Evolutionary conservation across 1,284 basidiomycete species (phyloP).

Genomic region (Trichosporon coremiiforme): DNA sequence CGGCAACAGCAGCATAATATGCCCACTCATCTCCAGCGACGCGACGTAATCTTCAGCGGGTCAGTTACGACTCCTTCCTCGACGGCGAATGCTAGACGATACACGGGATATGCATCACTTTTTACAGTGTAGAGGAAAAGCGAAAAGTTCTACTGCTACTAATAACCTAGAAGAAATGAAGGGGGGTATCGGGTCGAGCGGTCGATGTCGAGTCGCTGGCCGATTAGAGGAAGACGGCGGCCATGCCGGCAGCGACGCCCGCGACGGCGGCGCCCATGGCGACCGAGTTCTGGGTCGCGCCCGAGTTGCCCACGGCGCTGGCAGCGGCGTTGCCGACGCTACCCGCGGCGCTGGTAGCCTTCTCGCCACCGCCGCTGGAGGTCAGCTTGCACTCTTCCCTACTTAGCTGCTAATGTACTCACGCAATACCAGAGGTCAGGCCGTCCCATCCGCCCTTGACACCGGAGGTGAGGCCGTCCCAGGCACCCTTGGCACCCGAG

Average conservation of each 20-base stretch:
- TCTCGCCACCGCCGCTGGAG: too few species aligned
- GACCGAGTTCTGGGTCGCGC: constrained; percentile 18
- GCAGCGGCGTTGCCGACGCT: not conserved
- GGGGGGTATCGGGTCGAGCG: not conserved
- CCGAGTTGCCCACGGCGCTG: not conserved
- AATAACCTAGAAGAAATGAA: constrained; percentile 4
- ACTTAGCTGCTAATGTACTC: not conserved
- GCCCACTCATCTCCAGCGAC: not conserved
- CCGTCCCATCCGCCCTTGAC: constrained; percentile 26
- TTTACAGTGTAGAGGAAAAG: not conserved
- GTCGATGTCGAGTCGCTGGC: not conserved
- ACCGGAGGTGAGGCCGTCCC: constrained; percentile 24
- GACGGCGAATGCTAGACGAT: not conserved
- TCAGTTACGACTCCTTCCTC: too few species aligned
- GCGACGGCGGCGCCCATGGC: constrained; percentile 23
- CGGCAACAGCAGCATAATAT: not conserved
- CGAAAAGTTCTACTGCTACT: not conserved
- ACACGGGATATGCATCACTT: constrained; percentile 1
- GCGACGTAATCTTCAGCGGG: not conserved
- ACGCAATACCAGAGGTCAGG: constrained; percentile 26
- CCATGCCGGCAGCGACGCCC: constrained; percentile 26
- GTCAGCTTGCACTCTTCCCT: not conserved
- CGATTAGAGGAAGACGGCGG: constrained; percentile 25
- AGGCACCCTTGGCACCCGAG: constrained; percentile 25
- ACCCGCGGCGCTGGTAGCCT: too few species aligned